These are phyloP conservation scores for Psophocarpus tetragonolobus DNA, from an alignment of 306 rosid genomes.

Conservation along the genomic window DNA sequence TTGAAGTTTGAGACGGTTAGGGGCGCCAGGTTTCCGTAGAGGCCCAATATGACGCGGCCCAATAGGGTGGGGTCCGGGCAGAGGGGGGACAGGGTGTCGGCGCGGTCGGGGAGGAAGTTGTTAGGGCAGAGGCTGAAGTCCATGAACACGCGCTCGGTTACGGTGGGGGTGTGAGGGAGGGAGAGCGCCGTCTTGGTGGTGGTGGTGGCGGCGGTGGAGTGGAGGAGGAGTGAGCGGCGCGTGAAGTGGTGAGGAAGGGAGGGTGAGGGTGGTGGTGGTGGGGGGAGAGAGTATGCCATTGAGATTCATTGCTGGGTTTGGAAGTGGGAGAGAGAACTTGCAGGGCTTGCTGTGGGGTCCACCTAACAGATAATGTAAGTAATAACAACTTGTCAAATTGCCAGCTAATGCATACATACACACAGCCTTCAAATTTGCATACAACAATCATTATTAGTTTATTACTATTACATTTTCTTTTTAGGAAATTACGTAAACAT, in stretches of 20 bases:
- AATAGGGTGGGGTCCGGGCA: constrained; percentile 73
- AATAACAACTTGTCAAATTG: background rate
- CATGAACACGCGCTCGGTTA: constrained; percentile 89
- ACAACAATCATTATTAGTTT: no score
- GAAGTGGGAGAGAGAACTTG: background rate
- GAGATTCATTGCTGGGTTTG: constrained; percentile 6
- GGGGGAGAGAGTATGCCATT: constrained; percentile 52
- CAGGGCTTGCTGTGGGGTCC: constrained; percentile 33
- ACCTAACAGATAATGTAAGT: background rate
- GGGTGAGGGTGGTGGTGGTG: constrained; percentile 18
- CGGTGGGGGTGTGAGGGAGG: constrained; percentile 50
- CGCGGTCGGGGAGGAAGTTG: constrained; percentile 62
- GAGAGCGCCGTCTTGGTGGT: constrained; percentile 48
- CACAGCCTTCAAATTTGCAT: background rate
- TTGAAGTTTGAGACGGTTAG: constrained; percentile 82
- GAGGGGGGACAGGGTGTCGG: constrained; percentile 51
- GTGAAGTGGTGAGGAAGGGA: constrained; percentile 39
- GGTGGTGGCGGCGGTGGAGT: constrained; percentile 15
- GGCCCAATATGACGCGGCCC: constrained; percentile 83
- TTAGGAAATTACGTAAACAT: no score
- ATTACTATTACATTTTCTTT: no score
- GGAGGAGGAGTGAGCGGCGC: constrained; percentile 53
- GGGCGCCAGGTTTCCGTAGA: constrained; percentile 80
- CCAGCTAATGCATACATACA: background rate
- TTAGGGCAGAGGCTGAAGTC: constrained; percentile 91